Conservation (phyloP, 2,329 filamentous ascomycete species). For the Fusarium nematophilum region DNA sequence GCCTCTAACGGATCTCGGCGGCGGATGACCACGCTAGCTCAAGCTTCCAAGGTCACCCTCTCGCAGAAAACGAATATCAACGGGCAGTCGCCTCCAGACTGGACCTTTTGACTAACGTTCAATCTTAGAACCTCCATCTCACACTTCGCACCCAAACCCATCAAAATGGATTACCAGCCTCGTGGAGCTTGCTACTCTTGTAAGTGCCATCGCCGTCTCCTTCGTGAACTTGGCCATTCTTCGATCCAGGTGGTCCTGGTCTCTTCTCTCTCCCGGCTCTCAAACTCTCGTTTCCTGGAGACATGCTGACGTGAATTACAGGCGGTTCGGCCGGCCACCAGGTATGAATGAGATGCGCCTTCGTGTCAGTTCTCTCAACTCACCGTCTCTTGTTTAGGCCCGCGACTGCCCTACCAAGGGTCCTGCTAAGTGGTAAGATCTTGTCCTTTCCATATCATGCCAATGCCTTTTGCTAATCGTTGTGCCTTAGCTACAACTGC, state of each 20-base stretch:
- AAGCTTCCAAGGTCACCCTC: slow-evolving; percentile 1
- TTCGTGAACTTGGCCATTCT: background rate
- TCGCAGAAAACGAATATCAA: slow-evolving; percentile 16
- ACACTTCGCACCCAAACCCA: slow-evolving; percentile 18
- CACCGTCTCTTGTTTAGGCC: slow-evolving; percentile 63
- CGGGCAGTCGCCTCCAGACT: background rate
- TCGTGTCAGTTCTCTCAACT: slow-evolving; percentile 10
- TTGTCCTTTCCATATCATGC: background rate
- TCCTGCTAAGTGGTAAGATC: slow-evolving; percentile 78
- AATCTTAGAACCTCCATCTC: slow-evolving; percentile 23
- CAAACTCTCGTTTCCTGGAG: slow-evolving; percentile 3
- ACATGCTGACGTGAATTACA: slow-evolving; percentile 51
- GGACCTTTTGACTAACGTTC: slow-evolving; percentile 26
- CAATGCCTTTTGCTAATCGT: slow-evolving; percentile 7
- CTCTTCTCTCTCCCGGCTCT: background rate
- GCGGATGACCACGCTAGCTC: slow-evolving; percentile 29
- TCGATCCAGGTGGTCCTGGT: background rate
- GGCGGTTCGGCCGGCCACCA: slow-evolving; percentile 80
- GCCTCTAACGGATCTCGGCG: slow-evolving; percentile 42
- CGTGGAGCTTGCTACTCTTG: slow-evolving; percentile 65
- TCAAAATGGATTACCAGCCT: slow-evolving; percentile 56
- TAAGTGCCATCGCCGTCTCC: slow-evolving; percentile 48
- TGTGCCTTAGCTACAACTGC: slow-evolving; percentile 79
- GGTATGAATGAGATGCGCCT: slow-evolving; percentile 64
- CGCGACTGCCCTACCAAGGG: slow-evolving; percentile 89